Percentiles rank a stretch among this genome's conserved stretches.
phyloP scores from a whole-genome alignment of 2,329 filamentous ascomycete species.

The Calcarisporium arbuscula region DNA sequence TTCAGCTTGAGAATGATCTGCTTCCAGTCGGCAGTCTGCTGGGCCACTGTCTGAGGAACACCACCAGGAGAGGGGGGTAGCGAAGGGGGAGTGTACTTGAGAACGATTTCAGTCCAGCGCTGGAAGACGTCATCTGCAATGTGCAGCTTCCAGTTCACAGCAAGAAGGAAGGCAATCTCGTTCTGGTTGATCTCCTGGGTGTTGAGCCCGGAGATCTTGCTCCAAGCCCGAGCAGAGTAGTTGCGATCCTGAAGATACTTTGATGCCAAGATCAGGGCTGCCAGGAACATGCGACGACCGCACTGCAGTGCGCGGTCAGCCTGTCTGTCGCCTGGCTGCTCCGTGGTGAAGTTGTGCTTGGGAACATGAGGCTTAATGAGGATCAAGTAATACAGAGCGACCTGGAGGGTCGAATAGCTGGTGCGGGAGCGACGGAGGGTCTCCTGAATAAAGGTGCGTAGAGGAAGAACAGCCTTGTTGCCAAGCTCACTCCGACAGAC shows the following conservation, averaged over 20 bases:
- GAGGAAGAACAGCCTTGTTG: slow-evolving; percentile 72
- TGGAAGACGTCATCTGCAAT: slow-evolving; percentile 85
- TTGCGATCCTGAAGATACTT: slow-evolving; percentile 98
- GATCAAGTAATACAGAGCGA: slow-evolving; percentile 92
- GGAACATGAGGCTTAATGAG: slow-evolving; percentile 89
- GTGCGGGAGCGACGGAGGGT: slow-evolving; percentile 90
- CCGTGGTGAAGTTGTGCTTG: slow-evolving; percentile 75
- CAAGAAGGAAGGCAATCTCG: slow-evolving; percentile 83
- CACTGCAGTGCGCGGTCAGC: slow-evolving; percentile 81
- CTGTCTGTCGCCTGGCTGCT: slow-evolving; percentile 68
- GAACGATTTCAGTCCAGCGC: slow-evolving; percentile 87
- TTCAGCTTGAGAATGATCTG: slow-evolving; percentile 50
- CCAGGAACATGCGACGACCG: slow-evolving; percentile 93
- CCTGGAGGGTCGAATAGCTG: slow-evolving; percentile 95
- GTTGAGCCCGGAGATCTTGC: slow-evolving; percentile 95
- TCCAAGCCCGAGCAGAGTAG: slow-evolving; percentile 96
- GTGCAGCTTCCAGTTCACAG: slow-evolving; percentile 92
- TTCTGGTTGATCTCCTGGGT: slow-evolving; percentile 94
- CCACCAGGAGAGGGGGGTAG: slow-evolving; percentile 50
- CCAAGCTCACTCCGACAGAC: slow-evolving; percentile 67
- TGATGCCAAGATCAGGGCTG: slow-evolving; percentile 88
- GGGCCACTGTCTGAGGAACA: slow-evolving; percentile 33
- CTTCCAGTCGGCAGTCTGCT: slow-evolving; percentile 51
- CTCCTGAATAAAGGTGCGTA: slow-evolving; percentile 96
- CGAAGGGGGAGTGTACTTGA: slow-evolving; percentile 74